Percentiles rank a stretch among this genome's conserved stretches.
phyloP scores from a whole-genome alignment of 2,329 filamentous ascomycete species.

The Mycosphaerelloides madeirae region DNA sequence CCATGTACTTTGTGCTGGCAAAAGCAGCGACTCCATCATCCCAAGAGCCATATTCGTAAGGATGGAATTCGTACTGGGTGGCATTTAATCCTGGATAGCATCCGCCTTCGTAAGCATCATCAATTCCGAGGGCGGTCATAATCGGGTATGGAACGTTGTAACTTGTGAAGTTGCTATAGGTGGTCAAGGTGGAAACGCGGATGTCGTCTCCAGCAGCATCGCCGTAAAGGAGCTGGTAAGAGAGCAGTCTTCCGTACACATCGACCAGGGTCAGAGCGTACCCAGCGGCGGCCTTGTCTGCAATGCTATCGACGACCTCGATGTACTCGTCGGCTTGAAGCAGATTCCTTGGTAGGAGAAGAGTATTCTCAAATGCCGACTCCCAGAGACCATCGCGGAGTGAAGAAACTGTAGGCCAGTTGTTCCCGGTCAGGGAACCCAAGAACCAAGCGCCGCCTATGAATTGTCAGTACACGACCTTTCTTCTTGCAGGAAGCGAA shows the following conservation, averaged over 20 bases:
- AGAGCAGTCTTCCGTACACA: conserved; percentile 38
- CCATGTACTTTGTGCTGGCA: conserved; percentile 56
- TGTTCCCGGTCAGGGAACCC: conserved; percentile 43
- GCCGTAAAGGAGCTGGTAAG: conserved; percentile 38
- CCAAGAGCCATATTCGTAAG: conserved; percentile 63
- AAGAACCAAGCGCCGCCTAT: conserved; percentile 46
- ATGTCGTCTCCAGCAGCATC: conserved; percentile 35
- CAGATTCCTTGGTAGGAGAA: conserved; percentile 35
- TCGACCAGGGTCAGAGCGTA: conserved; percentile 40
- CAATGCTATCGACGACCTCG: conserved; percentile 32
- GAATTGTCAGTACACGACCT: conserved; percentile 14
- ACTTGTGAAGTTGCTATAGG: conserved; percentile 38
- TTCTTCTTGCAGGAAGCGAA: neutral
- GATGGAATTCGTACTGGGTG: conserved; percentile 61
- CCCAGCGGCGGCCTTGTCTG: conserved; percentile 36
- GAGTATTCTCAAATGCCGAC: conserved; percentile 35
- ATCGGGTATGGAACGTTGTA: conserved; percentile 43
- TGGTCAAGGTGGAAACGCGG: conserved; percentile 33
- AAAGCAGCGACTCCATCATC: conserved; percentile 59
- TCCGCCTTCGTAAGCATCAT: conserved; percentile 33
- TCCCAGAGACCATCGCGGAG: conserved; percentile 40
- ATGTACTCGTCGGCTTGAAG: conserved; percentile 27
- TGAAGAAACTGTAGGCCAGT: conserved; percentile 42
- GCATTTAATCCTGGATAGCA: conserved; percentile 46
- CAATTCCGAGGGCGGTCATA: conserved; percentile 39